Percentiles rank a stretch among this genome's conserved stretches.
Conservation (phyloP, 2,329 filamentous ascomycete genomes). For the Penicillium paneum region DNA sequence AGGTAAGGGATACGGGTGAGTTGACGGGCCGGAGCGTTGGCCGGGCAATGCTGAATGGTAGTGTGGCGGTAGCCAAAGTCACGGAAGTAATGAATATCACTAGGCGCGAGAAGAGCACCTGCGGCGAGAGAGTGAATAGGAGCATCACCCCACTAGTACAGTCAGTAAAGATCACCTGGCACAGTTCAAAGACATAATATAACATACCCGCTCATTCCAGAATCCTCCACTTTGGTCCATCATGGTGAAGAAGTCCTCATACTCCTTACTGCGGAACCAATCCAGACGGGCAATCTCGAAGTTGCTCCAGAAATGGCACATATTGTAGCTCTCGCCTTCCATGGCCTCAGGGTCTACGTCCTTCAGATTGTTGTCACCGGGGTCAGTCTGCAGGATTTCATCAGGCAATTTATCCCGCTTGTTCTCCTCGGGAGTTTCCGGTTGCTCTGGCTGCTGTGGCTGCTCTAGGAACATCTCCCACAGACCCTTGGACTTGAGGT, state of each 20-base stretch:
- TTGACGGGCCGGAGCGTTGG: slow-evolving; percentile 87
- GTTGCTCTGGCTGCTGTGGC: slow-evolving; percentile 47
- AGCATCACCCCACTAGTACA: slow-evolving; percentile 87
- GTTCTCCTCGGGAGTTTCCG: slow-evolving; percentile 56
- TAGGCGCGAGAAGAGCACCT: slow-evolving; percentile 74
- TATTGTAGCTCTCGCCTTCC: slow-evolving; percentile 98
- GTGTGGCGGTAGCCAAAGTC: slow-evolving; percentile 98
- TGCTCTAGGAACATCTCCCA: slow-evolving; percentile 98
- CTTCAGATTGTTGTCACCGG: slow-evolving; percentile 65
- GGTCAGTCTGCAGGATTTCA: slow-evolving; percentile 74
- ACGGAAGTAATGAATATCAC: slow-evolving; percentile 96
- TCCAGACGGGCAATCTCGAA: slow-evolving; percentile 94
- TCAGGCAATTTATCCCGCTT: slow-evolving; percentile 72
- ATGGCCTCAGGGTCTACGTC: slow-evolving; percentile 88
- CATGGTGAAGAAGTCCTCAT: slow-evolving; percentile 97
- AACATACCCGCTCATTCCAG: slow-evolving; percentile 94
- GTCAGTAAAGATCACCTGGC: slow-evolving; percentile 20
- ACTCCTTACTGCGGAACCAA: slow-evolving; percentile 96
- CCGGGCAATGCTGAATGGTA: slow-evolving; percentile 96
- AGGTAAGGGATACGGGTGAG: slow-evolving; percentile 75
- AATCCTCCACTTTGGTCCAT: slow-evolving; percentile 98
- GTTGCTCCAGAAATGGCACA: slow-evolving; percentile 99
- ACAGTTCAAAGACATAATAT: slow-evolving; percentile 6
- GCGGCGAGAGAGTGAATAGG: slow-evolving; percentile 97
- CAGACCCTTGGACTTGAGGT: slow-evolving; percentile 82